phyloP scores from a whole-genome alignment of 2,329 filamentous ascomycete species.

The Penicillium hesseltinei region DNA sequence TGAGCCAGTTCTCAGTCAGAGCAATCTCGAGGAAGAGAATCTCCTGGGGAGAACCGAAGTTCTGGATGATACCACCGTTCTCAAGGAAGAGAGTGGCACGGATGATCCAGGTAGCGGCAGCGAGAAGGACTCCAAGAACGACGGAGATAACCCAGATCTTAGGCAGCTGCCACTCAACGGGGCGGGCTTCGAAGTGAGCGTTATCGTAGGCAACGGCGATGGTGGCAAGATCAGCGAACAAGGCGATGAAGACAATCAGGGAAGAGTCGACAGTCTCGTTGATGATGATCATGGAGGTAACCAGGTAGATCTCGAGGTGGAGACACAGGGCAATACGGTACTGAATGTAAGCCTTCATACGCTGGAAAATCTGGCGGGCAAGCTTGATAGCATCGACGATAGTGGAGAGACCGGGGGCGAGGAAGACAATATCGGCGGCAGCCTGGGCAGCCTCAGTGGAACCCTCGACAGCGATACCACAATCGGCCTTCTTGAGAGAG shows the following conservation, averaged over 20 bases:
- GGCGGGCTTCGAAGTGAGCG: slow-evolving; percentile 70
- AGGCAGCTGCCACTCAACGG: slow-evolving; percentile 76
- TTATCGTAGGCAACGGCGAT: slow-evolving; percentile 78
- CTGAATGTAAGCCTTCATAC: slow-evolving; percentile 75
- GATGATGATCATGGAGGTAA: slow-evolving; percentile 75
- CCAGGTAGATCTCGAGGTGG: slow-evolving; percentile 73
- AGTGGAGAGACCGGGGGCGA: slow-evolving; percentile 68
- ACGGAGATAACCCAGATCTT: slow-evolving; percentile 73
- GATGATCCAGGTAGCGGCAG: slow-evolving; percentile 69
- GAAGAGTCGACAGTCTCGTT: slow-evolving; percentile 72
- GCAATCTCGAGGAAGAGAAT: slow-evolving; percentile 88
- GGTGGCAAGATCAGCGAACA: slow-evolving; percentile 76
- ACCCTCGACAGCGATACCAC: slow-evolving; percentile 71
- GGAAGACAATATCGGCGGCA: slow-evolving; percentile 72
- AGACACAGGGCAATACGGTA: slow-evolving; percentile 74
- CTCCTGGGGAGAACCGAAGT: slow-evolving; percentile 71
- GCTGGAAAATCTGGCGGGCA: slow-evolving; percentile 72
- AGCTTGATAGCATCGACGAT: slow-evolving; percentile 73
- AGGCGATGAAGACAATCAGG: slow-evolving; percentile 74
- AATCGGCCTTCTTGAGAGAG: slow-evolving; percentile 71
- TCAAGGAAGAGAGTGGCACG: slow-evolving; percentile 67
- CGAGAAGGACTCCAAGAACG: slow-evolving; percentile 64
- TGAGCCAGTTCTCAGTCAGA: slow-evolving; percentile 92
- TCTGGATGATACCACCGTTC: slow-evolving; percentile 71
- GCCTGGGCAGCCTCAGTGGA: slow-evolving; percentile 70